Conservation (phyloP, 176 grass and related monocot genomes). For the Secale cereale region DNA sequence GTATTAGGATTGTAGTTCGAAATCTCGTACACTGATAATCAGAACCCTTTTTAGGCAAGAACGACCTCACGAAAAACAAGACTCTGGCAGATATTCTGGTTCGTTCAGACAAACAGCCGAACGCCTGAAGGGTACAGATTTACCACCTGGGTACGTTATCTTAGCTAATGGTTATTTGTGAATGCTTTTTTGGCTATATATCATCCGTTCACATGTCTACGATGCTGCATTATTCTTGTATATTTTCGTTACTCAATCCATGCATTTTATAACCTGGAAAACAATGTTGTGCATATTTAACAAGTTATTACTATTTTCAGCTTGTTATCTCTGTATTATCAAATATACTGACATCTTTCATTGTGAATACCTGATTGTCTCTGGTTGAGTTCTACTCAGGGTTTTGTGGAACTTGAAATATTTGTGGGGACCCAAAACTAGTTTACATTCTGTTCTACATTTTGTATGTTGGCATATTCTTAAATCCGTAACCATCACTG, state of each 20-base stretch:
- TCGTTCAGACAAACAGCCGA: constrained; percentile 5
- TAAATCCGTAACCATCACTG: too few species aligned
- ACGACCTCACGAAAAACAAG: not conserved
- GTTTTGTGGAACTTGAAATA: not conserved
- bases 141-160: constrained; percentile 1
- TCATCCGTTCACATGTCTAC: not conserved
- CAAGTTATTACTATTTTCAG: not conserved
- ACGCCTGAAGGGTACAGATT: not conserved
- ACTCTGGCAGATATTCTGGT: constrained; percentile 27
- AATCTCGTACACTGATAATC: not conserved
- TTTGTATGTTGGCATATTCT: not conserved
- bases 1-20: not conserved
- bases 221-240: not conserved
- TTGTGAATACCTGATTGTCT: not conserved
- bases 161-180: not conserved
- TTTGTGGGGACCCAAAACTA: not conserved
- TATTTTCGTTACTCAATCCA: not conserved
- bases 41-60: not conserved
- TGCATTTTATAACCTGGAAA: not conserved
- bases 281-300: not conserved
- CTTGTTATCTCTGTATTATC: not conserved
- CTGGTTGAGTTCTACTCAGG: not conserved
- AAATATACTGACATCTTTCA: not conserved
- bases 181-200: too few species aligned
- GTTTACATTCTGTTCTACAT: not conserved